Evolutionary conservation across 1,139 yeast species (phyloP).

Genomic region (Candida smagusa): DNA sequence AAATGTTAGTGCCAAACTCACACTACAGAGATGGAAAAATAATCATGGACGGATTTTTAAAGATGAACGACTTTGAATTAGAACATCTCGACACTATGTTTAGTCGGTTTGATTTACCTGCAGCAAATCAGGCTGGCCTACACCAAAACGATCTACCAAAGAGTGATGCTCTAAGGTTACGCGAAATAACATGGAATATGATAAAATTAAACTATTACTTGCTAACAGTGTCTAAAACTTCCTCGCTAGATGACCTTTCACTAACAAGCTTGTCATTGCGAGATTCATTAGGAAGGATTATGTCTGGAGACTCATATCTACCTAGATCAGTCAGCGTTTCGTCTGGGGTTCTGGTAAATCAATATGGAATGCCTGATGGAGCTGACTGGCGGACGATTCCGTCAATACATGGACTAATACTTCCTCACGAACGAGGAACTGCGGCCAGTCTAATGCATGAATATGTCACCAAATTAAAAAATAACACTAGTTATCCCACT

Average conservation of each 20-base stretch:
- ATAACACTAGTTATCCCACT: constrained; percentile 5
- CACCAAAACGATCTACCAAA: constrained; percentile 3
- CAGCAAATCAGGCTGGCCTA: constrained; percentile 4
- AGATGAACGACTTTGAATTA: constrained; percentile 26
- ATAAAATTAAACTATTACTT: constrained; percentile 25
- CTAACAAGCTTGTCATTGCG: constrained; percentile 6
- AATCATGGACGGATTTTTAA: constrained; percentile 9
- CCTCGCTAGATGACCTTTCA: constrained; percentile 1
- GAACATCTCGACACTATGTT: constrained; percentile 23
- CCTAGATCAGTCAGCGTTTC: too few species aligned
- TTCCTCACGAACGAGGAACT: constrained; percentile 26
- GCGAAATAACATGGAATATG: constrained; percentile 31
- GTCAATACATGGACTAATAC: constrained; percentile 12
- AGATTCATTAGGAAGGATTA: constrained; percentile 1
- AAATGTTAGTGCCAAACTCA: constrained; percentile 11
- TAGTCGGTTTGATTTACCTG: constrained; percentile 21
- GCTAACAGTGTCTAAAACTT: constrained; percentile 3
- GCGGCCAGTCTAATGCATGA: constrained; percentile 20
- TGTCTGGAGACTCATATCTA: neutral
- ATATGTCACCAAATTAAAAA: constrained; percentile 19
- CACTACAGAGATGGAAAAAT: constrained; percentile 1
- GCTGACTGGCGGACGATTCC: constrained; percentile 5
- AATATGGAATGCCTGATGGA: neutral
- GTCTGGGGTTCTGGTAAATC: neutral
- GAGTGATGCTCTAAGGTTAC: constrained; percentile 27